Evolutionary conservation across 1,139 yeast genomes (phyloP).

Genomic region (Suhomyces kunorum): DNA sequence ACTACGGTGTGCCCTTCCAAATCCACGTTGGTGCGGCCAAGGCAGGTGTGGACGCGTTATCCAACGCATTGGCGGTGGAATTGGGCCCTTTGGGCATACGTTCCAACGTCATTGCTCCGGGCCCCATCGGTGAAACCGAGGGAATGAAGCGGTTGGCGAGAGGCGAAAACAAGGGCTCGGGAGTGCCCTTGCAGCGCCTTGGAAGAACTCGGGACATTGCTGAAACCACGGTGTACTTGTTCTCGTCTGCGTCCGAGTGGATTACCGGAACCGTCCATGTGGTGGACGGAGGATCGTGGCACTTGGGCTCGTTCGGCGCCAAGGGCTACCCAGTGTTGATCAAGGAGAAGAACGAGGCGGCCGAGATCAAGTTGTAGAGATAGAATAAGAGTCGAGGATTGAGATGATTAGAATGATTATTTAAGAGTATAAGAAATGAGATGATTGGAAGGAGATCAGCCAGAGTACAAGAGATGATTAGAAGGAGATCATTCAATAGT

Average conservation of each 20-base stretch:
- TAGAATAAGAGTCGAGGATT: no score
- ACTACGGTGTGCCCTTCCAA: slow-evolving; percentile 85
- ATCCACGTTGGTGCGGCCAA: slow-evolving; percentile 90
- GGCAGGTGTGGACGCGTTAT: slow-evolving; percentile 91
- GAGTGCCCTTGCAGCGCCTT: slow-evolving; percentile 72
- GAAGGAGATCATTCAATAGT: no score
- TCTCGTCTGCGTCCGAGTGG: slow-evolving; percentile 78
- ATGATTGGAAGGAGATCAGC: no score
- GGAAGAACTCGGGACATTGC: slow-evolving; percentile 85
- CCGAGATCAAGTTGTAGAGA: slow-evolving; percentile 14
- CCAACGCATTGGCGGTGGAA: slow-evolving; percentile 81
- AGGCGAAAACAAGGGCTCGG: slow-evolving; percentile 38
- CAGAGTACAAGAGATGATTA: no score
- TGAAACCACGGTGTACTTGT: slow-evolving; percentile 78
- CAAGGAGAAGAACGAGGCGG: slow-evolving; percentile 14
- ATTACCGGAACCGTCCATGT: slow-evolving; percentile 79
- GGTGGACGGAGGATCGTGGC: slow-evolving; percentile 94
- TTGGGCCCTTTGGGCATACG: slow-evolving; percentile 85
- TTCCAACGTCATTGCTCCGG: slow-evolving; percentile 84
- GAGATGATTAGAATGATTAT: no score
- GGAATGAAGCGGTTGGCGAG: slow-evolving; percentile 62
- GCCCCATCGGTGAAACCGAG: slow-evolving; percentile 80
- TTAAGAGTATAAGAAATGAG: no score
- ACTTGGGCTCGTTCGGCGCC: slow-evolving; percentile 49
- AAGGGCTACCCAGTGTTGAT: slow-evolving; percentile 39